These are phyloP conservation scores for Tetradesmus obliquus DNA, from an alignment of 139 green algal genomes.

Conservation along the genomic window DNA sequence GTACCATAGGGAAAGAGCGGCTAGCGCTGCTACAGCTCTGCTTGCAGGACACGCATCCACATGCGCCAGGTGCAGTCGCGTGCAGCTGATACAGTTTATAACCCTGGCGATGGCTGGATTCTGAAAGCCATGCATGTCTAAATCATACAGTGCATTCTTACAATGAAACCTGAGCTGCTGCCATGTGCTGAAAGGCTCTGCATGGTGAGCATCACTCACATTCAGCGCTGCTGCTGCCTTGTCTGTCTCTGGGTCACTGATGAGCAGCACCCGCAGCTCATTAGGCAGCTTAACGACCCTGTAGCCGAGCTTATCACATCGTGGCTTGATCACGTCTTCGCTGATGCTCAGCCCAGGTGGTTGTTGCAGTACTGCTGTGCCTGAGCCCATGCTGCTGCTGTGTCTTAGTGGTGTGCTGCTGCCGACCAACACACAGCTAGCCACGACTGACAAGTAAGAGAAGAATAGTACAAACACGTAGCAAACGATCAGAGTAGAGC, in stretches of 20 bases:
- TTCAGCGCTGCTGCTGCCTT: constrained; percentile 87
- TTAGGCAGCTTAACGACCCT: constrained; percentile 74
- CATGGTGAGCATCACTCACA: constrained; percentile 55
- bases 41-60: neutral
- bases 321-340: constrained; percentile 29
- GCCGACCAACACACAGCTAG: neutral
- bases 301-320: constrained; percentile 74
- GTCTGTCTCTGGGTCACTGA: constrained; percentile 80
- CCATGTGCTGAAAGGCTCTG: neutral
- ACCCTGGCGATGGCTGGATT: too few species aligned
- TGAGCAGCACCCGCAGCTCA: constrained; percentile 70
- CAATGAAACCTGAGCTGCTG: neutral
- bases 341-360: neutral
- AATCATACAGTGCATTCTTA: neutral
- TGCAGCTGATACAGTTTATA: too few species aligned
- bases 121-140: too few species aligned
- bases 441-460: neutral
- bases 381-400: neutral
- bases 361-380: neutral
- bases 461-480: neutral
- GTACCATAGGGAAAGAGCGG: neutral
- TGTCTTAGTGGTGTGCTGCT: neutral
- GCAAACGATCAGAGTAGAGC: neutral
- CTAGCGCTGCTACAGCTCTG: neutral
- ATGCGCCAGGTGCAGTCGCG: too few species aligned